Conservation (phyloP, 202 grass and related monocot species). For the Cymbopogon flexuosus region DNA sequence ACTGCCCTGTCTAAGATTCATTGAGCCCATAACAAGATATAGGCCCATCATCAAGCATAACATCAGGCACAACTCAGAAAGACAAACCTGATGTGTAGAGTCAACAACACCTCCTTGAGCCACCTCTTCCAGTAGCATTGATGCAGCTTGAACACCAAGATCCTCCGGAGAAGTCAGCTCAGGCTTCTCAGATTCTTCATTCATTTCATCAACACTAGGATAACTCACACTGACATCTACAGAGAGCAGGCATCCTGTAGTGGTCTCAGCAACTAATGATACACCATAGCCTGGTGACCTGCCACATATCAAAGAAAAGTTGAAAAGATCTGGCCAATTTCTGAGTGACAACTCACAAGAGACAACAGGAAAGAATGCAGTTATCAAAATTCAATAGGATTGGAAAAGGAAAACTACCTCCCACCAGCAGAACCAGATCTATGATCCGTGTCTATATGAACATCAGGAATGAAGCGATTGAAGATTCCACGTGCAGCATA, state of each 20-base stretch:
- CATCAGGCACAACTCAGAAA: constrained; percentile 6
- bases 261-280: constrained; percentile 90
- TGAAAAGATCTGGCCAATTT: neutral
- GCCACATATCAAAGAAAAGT: constrained; percentile 31
- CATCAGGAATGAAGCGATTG: constrained; percentile 83
- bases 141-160: constrained; percentile 78
- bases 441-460: constrained; percentile 85
- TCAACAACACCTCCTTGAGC: constrained; percentile 89
- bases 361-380: neutral
- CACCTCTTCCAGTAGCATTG: constrained; percentile 70
- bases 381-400: neutral
- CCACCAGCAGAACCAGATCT: constrained; percentile 58
- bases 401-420: constrained; percentile 45
- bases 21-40: neutral
- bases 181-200: constrained; percentile 60
- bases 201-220: constrained; percentile 58
- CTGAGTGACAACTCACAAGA: neutral
- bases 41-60: neutral
- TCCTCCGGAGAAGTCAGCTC: constrained; percentile 76
- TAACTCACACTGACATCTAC: constrained; percentile 56
- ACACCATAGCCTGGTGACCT: constrained; percentile 89
- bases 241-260: constrained; percentile 79
- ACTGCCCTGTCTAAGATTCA: neutral
- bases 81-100: constrained; percentile 74
- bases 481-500: constrained; percentile 82